These are phyloP conservation scores for Lyophyllum semitale DNA, from an alignment of 768 basidiomycete genomes.

Conservation along the genomic window DNA sequence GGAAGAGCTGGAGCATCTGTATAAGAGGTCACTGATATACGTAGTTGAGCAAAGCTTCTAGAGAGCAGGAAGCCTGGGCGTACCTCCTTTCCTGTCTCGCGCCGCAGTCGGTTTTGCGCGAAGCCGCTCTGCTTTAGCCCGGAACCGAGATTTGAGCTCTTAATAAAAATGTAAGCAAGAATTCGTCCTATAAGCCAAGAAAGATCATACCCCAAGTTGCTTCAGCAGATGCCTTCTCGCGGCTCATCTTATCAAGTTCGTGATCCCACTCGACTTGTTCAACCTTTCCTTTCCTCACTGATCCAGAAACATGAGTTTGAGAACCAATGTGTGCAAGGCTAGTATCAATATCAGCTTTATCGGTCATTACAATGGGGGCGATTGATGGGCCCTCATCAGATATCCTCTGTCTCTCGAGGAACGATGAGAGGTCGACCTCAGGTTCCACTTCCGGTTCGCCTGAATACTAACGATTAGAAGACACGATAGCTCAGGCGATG, in stretches of 20 bases:
- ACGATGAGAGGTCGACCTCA: constrained; percentile 69
- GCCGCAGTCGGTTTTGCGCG: constrained; percentile 32
- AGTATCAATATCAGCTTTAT: constrained; percentile 64
- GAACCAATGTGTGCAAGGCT: constrained; percentile 55
- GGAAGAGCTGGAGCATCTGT: constrained; percentile 25
- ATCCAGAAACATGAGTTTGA: constrained; percentile 15
- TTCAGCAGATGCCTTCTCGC: constrained; percentile 74
- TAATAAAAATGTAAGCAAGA: neutral
- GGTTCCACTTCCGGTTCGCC: constrained; percentile 71
- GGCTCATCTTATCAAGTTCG: constrained; percentile 61
- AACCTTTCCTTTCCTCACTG: constrained; percentile 62
- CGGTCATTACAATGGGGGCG: constrained; percentile 19
- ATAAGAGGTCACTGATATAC: constrained; percentile 4
- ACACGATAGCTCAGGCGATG: neutral
- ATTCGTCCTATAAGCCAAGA: neutral
- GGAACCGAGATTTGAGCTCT: constrained; percentile 64
- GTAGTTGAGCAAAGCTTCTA: neutral
- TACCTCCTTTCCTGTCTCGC: constrained; percentile 42
- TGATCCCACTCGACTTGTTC: constrained; percentile 70
- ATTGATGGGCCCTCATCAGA: constrained; percentile 36
- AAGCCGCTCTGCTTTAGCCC: constrained; percentile 54
- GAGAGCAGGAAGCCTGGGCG: neutral
- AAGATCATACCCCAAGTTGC: constrained; percentile 64
- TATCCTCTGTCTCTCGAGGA: constrained; percentile 64
- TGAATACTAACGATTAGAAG: constrained; percentile 22